A percentile compares a stretch with the other conserved stretches of the same genome.
These are phyloP conservation scores for Curvularia sp. DNA, from an alignment of 2,329 filamentous ascomycete species.

Conservation along the genomic window DNA sequence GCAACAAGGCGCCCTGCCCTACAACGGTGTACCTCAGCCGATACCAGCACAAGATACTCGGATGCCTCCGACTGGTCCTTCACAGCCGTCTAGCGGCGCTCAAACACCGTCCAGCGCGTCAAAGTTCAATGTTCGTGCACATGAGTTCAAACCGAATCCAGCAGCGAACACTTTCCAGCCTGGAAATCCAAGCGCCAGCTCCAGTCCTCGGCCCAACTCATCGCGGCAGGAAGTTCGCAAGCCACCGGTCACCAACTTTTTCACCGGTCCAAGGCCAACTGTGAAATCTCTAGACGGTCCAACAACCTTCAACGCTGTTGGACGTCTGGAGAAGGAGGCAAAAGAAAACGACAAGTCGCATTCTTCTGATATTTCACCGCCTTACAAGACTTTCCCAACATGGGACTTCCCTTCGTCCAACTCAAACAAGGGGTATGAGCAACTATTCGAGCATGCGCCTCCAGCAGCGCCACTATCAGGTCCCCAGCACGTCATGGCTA, in stretches of 20 bases:
- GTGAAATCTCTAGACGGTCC: constrained; percentile 61
- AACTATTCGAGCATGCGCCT: constrained; percentile 77
- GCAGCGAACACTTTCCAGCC: constrained; percentile 84
- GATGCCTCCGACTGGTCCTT: constrained; percentile 76
- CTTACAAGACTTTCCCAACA: constrained; percentile 83
- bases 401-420: constrained; percentile 79
- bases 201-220: constrained; percentile 71
- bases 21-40: constrained; percentile 61
- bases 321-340: constrained; percentile 73
- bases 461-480: constrained; percentile 65
- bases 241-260: constrained; percentile 58
- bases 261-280: constrained; percentile 73
- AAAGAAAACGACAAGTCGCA: constrained; percentile 59
- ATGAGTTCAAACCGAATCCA: constrained; percentile 86
- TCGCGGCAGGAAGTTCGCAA: constrained; percentile 42
- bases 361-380: constrained; percentile 82
- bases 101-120: constrained; percentile 63
- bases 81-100: constrained; percentile 57
- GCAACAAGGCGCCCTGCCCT: constrained; percentile 48
- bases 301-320: constrained; percentile 67
- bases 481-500: constrained; percentile 65
- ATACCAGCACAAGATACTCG: constrained; percentile 71
- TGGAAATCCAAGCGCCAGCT: constrained; percentile 66
- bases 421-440: constrained; percentile 77
- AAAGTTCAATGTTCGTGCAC: constrained; percentile 67